These are phyloP conservation scores for Syncephalastrum monosporum DNA, from an alignment of 371 early-diverging fungal genomes.

Conservation along the genomic window DNA sequence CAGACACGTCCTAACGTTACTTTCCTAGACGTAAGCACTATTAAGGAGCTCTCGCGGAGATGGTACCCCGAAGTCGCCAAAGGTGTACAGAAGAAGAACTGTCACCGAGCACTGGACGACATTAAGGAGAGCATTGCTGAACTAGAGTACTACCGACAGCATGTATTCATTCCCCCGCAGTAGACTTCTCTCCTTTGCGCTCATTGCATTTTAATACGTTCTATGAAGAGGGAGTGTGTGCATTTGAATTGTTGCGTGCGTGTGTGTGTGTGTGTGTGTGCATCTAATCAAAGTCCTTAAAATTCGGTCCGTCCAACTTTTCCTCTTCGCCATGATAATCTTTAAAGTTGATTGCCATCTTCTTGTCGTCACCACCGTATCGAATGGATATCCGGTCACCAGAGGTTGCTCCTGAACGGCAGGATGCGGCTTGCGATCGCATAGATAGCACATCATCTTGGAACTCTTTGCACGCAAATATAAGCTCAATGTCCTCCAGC, in stretches of 20 bases:
- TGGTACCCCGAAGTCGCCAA: slow-evolving; percentile 62
- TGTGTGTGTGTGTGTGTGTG: too few relatives aligned
- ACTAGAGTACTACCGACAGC: slow-evolving; percentile 69
- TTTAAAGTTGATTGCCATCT: too few relatives aligned
- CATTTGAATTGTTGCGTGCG: too few relatives aligned
- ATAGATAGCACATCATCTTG: slow-evolving; percentile 38
- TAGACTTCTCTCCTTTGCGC: neutral
- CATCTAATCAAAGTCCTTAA: too few relatives aligned
- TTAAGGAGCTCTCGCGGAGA: slow-evolving; percentile 84
- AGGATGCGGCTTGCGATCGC: slow-evolving; percentile 22
- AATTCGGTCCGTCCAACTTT: too few relatives aligned
- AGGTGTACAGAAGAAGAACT: slow-evolving; percentile 56
- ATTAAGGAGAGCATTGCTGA: slow-evolving; percentile 90
- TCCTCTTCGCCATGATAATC: too few relatives aligned
- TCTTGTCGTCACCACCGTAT: too few relatives aligned
- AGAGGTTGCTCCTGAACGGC: too few relatives aligned
- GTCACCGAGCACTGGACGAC: slow-evolving; percentile 87
- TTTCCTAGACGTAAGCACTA: slow-evolving; percentile 80
- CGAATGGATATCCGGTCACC: too few relatives aligned
- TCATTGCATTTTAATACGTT: slow-evolving; percentile 24
- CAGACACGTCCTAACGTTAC: neutral
- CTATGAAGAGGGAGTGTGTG: slow-evolving; percentile 8
- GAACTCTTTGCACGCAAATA: slow-evolving; percentile 32
- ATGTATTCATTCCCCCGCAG: slow-evolving; percentile 44
- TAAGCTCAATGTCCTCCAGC: slow-evolving; percentile 55